Evolutionary conservation across 1,284 basidiomycete species (phyloP), one percentile per base, ranked within the genome.

Genomic region (Abortiporus biennis): DNA sequence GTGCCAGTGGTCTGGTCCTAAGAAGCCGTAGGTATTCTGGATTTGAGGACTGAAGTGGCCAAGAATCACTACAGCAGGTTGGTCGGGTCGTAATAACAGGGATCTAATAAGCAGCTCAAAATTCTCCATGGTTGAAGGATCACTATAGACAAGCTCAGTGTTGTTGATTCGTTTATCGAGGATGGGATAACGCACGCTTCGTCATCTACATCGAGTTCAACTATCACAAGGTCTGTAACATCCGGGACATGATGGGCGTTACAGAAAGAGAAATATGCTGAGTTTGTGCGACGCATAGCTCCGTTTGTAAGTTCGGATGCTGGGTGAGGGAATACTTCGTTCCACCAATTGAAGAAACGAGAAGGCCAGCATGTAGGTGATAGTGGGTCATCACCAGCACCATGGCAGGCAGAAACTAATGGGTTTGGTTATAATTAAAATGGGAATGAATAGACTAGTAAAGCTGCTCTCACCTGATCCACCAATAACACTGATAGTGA

Each of bases 301-400:
- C 93, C 94, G 61, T 96, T 96, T 12, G 94, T 97, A 50, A 97
- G 76, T 62, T 96, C 92, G 6, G 91, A 91, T 2, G 87, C 88
- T 0, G 92, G 92, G 63, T 97, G 89, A 1, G 93, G 93, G 66
- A 97, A 97, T 13, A 96, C 77, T 40, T 74, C 76, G 64, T 94
- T 92, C 86, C 92, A 94, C 93, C 94, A 97, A 45, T 84, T 72
- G 69, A 96, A 96, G 67, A 97, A 88, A 31, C 78, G 77, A 29
- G 88, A 81, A 1, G 93, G 92, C 62, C 94, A 97, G 63, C 93
- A 95, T 50, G 68, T 70, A 0, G 88, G 74, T 0, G 91, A 80
- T 43, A 96, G 72, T 3, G 90, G 92, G 61, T 95, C 89, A 52
- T 94, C 87, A 11, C 93, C 93, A 2, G 92, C 85, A 24, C 94